Percentiles rank a stretch among this genome's conserved stretches.
Conservation (phyloP, 371 early-diverging fungal species). For the Apophysomyces trapeziformis region DNA sequence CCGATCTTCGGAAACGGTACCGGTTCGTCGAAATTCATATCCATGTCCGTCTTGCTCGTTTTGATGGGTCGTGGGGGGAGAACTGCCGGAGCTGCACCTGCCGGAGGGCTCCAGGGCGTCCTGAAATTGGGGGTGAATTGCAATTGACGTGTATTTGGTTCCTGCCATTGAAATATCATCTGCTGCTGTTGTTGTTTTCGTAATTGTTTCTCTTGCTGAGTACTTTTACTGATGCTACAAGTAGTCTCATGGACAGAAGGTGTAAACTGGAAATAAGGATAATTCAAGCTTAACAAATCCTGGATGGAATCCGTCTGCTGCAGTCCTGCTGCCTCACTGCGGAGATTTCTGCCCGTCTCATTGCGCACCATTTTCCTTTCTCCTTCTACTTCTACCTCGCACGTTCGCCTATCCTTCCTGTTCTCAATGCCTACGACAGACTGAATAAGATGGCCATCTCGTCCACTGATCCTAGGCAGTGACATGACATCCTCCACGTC, state of each 20-base stretch:
- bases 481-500: no score
- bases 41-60: conserved; percentile 27
- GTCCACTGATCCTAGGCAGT: no score
- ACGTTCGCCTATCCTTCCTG: no score
- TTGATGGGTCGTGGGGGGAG: not conserved
- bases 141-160: not conserved
- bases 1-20: conserved; percentile 25
- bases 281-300: not conserved
- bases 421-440: no score
- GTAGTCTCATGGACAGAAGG: not conserved
- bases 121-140: not conserved
- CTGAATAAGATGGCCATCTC: no score
- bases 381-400: not conserved
- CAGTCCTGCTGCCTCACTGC: not conserved
- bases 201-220: not conserved
- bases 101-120: conserved; percentile 1
- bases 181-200: not conserved
- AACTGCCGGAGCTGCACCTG: not conserved
- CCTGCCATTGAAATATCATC: not conserved
- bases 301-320: not conserved
- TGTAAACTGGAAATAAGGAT: not conserved
- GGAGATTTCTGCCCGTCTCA: not conserved
- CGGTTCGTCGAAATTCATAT: conserved; percentile 17
- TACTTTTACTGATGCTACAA: not conserved
- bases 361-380: not conserved